Conservation (phyloP, 164 flowering plant genomes). For the Piper betle region DNA sequence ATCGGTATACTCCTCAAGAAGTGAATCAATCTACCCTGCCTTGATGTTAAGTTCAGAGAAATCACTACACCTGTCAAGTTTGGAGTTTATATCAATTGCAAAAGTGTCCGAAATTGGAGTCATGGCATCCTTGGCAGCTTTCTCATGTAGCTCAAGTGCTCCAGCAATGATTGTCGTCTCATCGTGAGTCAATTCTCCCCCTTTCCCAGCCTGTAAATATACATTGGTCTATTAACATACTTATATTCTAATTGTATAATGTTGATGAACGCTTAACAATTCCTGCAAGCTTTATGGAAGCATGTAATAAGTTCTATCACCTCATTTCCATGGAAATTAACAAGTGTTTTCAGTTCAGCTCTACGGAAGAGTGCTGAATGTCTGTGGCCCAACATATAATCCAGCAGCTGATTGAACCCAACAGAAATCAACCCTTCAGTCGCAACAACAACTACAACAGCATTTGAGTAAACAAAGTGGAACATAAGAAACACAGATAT, state of each 20-base stretch:
- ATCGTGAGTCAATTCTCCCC: conserved; percentile 94
- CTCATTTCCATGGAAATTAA: conserved; percentile 89
- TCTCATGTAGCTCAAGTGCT: conserved; percentile 78
- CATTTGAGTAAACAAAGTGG: background rate
- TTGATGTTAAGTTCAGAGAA: too few species aligned
- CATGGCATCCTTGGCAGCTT: conserved; percentile 91
- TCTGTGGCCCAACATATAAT: conserved; percentile 58
- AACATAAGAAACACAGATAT: conserved; percentile 1
- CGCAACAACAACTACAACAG: background rate
- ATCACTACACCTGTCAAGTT: conserved; percentile 29
- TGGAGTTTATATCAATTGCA: conserved; percentile 72
- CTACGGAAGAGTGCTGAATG: conserved; percentile 88
- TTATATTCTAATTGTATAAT: conserved; percentile 13
- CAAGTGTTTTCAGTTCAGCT: conserved; percentile 96
- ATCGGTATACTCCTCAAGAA: background rate
- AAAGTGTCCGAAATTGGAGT: conserved; percentile 86
- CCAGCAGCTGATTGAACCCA: conserved; percentile 46
- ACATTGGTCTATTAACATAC: background rate
- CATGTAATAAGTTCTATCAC: conserved; percentile 18
- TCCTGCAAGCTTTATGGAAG: background rate
- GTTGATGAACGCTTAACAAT: conserved; percentile 5
- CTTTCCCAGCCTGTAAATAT: conserved; percentile 83
- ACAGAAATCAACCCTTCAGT: background rate
- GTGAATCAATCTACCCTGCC: too few species aligned
- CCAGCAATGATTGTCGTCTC: conserved; percentile 99